phyloP scores from a whole-genome alignment of 164 flowering plant species.

The Cinnamomum chago region DNA sequence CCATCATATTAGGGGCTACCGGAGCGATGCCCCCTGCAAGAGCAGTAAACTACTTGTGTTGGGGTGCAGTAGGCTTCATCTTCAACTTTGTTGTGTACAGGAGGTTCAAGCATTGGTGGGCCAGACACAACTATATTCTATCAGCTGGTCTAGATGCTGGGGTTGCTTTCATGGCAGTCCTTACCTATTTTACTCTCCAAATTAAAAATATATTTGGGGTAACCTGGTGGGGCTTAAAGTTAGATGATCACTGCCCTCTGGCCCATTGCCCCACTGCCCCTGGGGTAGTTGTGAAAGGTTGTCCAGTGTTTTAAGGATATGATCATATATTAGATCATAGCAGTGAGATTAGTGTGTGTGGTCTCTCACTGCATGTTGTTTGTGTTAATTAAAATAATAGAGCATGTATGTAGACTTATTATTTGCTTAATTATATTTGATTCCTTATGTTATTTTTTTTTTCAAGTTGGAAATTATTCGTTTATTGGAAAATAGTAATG shows the following conservation, averaged over 20 bases:
- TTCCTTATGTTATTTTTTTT: accelerated
- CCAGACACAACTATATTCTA: slow-evolving; percentile 54
- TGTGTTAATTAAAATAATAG: no score
- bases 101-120: slow-evolving; percentile 68
- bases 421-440: no score
- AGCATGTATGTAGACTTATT: no score
- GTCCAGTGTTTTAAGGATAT: not conserved
- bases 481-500: no score
- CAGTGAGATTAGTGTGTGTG: no score
- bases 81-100: slow-evolving; percentile 49
- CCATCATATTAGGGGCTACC: slow-evolving; percentile 42
- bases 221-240: slow-evolving; percentile 50
- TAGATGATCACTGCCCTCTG: slow-evolving; percentile 48
- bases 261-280: slow-evolving; percentile 62
- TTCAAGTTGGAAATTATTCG: no score
- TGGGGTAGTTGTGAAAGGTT: slow-evolving; percentile 20
- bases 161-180: slow-evolving; percentile 48
- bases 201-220: slow-evolving; percentile 27
- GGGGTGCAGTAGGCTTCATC: slow-evolving; percentile 49
- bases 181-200: slow-evolving; percentile 40
- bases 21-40: slow-evolving; percentile 43
- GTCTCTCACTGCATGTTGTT: no score
- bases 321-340: not conserved
- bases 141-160: slow-evolving; percentile 74
- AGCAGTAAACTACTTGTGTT: slow-evolving; percentile 42